Evolutionary conservation across 768 basidiomycete genomes (phyloP).

Genomic region (Lyophyllum decastes): DNA sequence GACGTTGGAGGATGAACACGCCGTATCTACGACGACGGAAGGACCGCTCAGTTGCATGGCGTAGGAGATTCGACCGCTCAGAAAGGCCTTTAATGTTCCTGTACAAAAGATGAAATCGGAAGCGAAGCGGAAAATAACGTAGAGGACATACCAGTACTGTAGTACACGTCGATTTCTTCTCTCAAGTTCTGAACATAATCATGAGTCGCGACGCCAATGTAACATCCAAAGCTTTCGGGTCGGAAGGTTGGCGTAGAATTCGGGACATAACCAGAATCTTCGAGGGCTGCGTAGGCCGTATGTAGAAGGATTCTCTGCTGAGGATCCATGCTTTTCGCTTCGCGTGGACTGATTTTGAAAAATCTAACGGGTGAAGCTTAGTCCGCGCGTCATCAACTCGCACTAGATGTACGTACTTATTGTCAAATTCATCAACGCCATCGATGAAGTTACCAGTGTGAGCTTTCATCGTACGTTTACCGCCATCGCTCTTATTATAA

Average conservation of each 20-base stretch:
- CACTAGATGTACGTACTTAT: constrained; percentile 34
- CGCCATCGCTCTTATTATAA: constrained; percentile 31
- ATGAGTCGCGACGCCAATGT: constrained; percentile 67
- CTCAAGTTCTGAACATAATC: constrained; percentile 71
- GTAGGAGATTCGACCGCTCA: constrained; percentile 73
- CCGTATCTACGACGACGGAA: constrained; percentile 72
- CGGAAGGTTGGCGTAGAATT: constrained; percentile 50
- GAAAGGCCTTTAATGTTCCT: constrained; percentile 71
- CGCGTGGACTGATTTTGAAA: constrained; percentile 74
- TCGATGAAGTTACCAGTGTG: constrained; percentile 66
- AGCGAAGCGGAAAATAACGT: neutral
- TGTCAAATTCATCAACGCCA: constrained; percentile 61
- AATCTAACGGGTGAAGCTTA: constrained; percentile 35
- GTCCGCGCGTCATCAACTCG: neutral
- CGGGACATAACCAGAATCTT: constrained; percentile 71
- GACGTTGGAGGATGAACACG: constrained; percentile 71
- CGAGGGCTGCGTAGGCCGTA: constrained; percentile 66
- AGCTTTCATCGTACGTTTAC: constrained; percentile 48
- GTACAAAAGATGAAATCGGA: neutral
- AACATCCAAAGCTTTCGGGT: constrained; percentile 62
- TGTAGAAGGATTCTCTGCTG: constrained; percentile 73
- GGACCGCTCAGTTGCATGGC: constrained; percentile 70
- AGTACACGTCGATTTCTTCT: constrained; percentile 67
- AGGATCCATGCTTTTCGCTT: constrained; percentile 76
- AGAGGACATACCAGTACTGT: constrained; percentile 55